phyloP scores from a whole-genome alignment of 2,329 filamentous ascomycete genomes.

The Colletotrichum tanaceti region DNA sequence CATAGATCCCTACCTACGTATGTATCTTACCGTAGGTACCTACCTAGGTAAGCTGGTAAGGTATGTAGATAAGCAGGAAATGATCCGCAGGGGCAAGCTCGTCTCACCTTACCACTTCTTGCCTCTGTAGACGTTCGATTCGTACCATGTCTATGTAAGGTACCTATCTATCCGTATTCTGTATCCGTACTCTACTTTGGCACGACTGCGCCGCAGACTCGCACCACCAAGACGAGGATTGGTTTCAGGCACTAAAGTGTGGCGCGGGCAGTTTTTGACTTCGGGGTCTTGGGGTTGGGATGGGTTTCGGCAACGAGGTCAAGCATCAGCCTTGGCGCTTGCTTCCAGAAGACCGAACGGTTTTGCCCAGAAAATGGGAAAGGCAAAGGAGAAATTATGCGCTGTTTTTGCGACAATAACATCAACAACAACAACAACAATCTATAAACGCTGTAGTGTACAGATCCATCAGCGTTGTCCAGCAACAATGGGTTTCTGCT shows the following conservation, averaged over 20 bases:
- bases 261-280: conserved; percentile 24
- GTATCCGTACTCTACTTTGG: no score
- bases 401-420: no score
- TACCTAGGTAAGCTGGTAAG: neutral
- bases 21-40: no score
- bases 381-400: neutral
- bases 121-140: no score
- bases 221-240: conserved; percentile 13
- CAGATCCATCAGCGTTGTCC: conserved; percentile 4
- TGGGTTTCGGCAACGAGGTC: neutral
- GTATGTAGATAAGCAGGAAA: neutral
- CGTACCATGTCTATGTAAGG: no score
- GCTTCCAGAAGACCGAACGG: no score
- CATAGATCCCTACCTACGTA: neutral
- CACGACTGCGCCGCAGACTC: neutral
- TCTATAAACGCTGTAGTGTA: no score
- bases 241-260: conserved; percentile 31
- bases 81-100: conserved; percentile 1
- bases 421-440: no score
- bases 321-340: no score
- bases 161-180: no score
- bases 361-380: neutral
- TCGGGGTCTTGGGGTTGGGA: neutral
- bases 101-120: no score
- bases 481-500: conserved; percentile 19